These are phyloP conservation scores for Candida maris DNA, from an alignment of 805 yeast genomes.

Conservation along the genomic window DNA sequence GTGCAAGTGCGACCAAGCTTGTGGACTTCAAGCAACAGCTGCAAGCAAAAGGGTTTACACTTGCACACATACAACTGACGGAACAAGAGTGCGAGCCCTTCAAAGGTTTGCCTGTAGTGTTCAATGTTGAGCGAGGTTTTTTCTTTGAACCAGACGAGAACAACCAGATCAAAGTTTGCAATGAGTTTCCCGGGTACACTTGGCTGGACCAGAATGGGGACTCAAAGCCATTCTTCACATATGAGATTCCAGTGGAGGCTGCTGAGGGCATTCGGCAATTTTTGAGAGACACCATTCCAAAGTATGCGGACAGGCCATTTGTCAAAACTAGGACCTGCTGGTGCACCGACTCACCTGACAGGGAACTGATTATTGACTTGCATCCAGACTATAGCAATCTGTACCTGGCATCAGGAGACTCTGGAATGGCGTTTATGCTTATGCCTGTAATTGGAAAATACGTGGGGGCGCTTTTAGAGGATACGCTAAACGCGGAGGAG, in stretches of 20 bases:
- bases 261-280: conserved; percentile 12
- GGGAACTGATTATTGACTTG: conserved; percentile 18
- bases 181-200: conserved; percentile 21
- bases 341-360: conserved; percentile 28
- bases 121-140: conserved; percentile 40
- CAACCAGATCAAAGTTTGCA: conserved; percentile 33
- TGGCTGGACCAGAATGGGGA: conserved; percentile 21
- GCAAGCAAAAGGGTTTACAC: conserved; percentile 37
- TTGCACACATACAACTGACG: conserved; percentile 36
- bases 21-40: conserved; percentile 30
- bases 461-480: conserved; percentile 9
- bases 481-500: conserved; percentile 1
- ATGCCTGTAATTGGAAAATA: conserved; percentile 26
- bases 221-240: conserved; percentile 25
- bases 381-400: conserved; percentile 20
- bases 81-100: conserved; percentile 33
- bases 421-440: conserved; percentile 25
- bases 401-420: conserved; percentile 24
- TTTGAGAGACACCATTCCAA: conserved; percentile 33
- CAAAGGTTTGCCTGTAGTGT: conserved; percentile 38
- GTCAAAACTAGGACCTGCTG: conserved; percentile 24
- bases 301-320: conserved; percentile 26
- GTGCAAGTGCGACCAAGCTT: conserved; percentile 36
- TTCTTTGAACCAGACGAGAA: conserved; percentile 46
- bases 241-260: conserved; percentile 31